These are phyloP conservation scores for Sclerotinia glacialis DNA, from an alignment of 2,329 filamentous ascomycete species.

Conservation along the genomic window DNA sequence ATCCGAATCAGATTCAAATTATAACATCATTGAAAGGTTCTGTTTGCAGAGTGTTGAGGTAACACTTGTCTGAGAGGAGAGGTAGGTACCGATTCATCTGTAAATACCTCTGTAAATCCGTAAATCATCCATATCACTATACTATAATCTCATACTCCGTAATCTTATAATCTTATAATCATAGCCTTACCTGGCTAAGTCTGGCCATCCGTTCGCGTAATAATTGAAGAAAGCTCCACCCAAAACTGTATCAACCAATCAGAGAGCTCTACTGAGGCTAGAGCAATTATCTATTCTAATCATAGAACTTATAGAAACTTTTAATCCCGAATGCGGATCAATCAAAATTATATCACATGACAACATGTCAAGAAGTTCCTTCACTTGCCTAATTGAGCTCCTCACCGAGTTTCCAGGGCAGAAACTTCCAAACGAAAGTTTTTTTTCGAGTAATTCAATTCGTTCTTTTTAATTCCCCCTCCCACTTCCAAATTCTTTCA, in stretches of 20 bases:
- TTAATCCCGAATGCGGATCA: not conserved
- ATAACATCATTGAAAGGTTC: not conserved
- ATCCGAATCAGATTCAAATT: not conserved
- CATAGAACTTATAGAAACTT: too few relatives aligned
- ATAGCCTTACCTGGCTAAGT: not conserved
- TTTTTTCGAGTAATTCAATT: slow-evolving; percentile 14
- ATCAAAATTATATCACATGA: not conserved
- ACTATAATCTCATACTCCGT: too few relatives aligned
- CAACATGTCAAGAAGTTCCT: not conserved
- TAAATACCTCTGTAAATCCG: too few relatives aligned
- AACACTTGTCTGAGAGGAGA: not conserved
- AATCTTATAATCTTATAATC: too few relatives aligned
- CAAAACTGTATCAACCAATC: not conserved
- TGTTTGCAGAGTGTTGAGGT: not conserved
- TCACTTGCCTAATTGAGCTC: not conserved
- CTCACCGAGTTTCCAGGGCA: not conserved
- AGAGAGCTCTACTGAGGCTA: not conserved
- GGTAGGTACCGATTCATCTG: too few relatives aligned
- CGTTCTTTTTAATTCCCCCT: not conserved
- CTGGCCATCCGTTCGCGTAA: slow-evolving; percentile 11
- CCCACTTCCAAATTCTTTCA: not conserved
- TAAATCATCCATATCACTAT: not conserved
- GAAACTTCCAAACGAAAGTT: slow-evolving; percentile 16
- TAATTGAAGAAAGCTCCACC: not conserved
- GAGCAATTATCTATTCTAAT: not conserved